Evolutionary conservation across 257 asterid genomes (phyloP).

Genomic region (Solanum sitiens): DNA sequence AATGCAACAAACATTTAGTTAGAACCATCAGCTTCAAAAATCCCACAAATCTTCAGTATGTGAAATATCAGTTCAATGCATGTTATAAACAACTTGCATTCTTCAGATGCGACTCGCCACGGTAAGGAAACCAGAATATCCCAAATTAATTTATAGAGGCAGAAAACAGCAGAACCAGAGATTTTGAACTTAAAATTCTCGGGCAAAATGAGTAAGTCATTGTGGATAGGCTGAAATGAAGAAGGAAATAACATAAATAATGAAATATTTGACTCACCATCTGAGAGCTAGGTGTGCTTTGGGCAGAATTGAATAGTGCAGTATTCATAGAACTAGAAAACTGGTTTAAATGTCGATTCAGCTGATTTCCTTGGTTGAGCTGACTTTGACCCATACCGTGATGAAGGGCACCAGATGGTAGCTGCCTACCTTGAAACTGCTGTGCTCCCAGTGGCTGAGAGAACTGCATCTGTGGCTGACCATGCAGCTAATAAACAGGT

Average conservation of each 20-base stretch:
- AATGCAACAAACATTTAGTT: background rate
- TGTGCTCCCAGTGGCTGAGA: conserved; percentile 72
- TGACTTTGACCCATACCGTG: conserved; percentile 62
- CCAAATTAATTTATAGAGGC: background rate
- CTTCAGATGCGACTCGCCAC: background rate
- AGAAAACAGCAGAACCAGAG: background rate
- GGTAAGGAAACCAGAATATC: background rate
- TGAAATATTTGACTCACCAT: conserved; percentile 39
- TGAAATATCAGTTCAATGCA: background rate
- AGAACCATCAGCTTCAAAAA: background rate
- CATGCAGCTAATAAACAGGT: conserved; percentile 45
- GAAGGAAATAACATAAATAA: background rate
- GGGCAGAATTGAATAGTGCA: conserved; percentile 87
- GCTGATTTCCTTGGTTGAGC: conserved; percentile 82
- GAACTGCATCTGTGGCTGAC: conserved; percentile 90
- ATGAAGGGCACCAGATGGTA: conserved; percentile 69
- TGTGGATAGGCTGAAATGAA: background rate
- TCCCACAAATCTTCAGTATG: background rate
- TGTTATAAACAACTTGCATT: background rate
- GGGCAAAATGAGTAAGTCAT: background rate
- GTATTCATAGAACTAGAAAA: conserved; percentile 75
- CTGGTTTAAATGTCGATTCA: conserved; percentile 82
- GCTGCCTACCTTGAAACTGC: conserved; percentile 83
- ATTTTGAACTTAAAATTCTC: background rate
- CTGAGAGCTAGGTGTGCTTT: conserved; percentile 68